phyloP scores from a whole-genome alignment of 495 filamentous ascomycete genomes.

The Aspergillus heteromorphus region DNA sequence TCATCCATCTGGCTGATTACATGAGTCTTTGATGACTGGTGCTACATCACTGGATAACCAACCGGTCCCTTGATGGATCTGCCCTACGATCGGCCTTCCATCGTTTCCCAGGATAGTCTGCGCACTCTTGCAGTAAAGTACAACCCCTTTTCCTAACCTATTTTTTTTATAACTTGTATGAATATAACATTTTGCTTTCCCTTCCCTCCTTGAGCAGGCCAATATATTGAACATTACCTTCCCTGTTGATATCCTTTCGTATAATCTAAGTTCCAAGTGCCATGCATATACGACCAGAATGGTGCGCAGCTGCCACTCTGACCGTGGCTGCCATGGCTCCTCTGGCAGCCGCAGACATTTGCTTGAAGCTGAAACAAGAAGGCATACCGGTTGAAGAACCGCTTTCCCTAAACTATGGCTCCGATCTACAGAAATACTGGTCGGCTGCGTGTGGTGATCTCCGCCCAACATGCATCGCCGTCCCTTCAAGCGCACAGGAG shows the following conservation, averaged over 20 bases:
- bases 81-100: too few species aligned
- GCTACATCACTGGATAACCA: too few species aligned
- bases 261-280: neutral
- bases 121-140: too few species aligned
- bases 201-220: too few species aligned
- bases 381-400: conserved; percentile 28
- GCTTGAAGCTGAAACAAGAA: conserved; percentile 25
- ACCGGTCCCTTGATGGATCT: too few species aligned
- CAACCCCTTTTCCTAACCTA: too few species aligned
- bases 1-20: too few species aligned
- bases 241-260: neutral
- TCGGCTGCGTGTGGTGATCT: conserved; percentile 37
- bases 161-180: too few species aligned
- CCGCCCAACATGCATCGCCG: conserved; percentile 36
- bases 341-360: conserved; percentile 29
- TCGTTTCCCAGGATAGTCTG: too few species aligned
- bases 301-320: conserved; percentile 18
- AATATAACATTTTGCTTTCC: too few species aligned
- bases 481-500: conserved; percentile 31
- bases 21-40: too few species aligned
- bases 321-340: conserved; percentile 17
- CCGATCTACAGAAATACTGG: conserved; percentile 34
- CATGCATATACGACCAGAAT: conserved; percentile 19
- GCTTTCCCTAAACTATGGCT: conserved; percentile 22
- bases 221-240: too few species aligned